Evolutionary conservation across 352 stramenopile species (phyloP).

Genomic region (Phytopythium aichiense): DNA sequence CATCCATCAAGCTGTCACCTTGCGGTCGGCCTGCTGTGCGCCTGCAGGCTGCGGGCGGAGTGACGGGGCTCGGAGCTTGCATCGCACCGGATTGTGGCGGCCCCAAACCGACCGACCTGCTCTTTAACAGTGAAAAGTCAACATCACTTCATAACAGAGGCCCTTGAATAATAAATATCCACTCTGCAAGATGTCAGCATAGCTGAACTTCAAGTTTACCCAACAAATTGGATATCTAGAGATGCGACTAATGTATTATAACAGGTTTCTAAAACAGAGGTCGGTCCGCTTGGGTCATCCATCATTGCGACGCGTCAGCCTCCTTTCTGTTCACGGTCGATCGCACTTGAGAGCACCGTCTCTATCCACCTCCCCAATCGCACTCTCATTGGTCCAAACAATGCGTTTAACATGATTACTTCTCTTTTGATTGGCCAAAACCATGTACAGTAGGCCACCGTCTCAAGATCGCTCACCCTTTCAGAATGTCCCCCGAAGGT

Average conservation of each 20-base stretch:
- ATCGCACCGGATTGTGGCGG: conserved; percentile 4
- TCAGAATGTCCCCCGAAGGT: conserved; percentile 3
- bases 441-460: not conserved
- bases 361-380: not conserved
- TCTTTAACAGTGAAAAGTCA: not conserved
- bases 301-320: conserved; percentile 1
- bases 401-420: conserved; percentile 5
- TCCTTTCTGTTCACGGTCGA: not conserved
- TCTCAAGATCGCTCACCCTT: not conserved
- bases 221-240: not conserved
- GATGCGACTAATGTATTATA: not conserved
- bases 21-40: not conserved
- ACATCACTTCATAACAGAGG: not conserved
- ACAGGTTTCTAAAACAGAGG: not conserved
- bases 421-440: not conserved
- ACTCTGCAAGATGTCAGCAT: not conserved
- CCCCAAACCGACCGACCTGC: not conserved
- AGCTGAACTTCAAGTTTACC: not conserved
- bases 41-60: not conserved
- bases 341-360: not conserved
- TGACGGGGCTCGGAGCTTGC: not conserved
- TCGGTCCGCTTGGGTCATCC: not conserved
- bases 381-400: conserved; percentile 1
- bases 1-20: not conserved
- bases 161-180: not conserved